These are phyloP conservation scores for Leersia perrieri DNA, from an alignment of 176 grass and related monocot genomes.

Conservation along the genomic window DNA sequence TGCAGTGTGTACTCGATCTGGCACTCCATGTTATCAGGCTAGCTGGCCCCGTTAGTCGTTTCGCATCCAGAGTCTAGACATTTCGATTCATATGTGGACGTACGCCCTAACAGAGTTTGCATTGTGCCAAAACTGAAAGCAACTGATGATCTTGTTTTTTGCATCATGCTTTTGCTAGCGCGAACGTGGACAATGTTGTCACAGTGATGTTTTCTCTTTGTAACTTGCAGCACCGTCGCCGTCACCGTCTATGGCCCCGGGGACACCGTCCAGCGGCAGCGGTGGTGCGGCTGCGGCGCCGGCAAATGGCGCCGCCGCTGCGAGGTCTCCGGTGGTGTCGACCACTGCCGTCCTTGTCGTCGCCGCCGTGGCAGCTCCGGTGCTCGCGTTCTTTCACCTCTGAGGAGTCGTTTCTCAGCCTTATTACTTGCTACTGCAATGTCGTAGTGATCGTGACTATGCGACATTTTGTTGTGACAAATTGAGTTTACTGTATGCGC, in stretches of 20 bases:
- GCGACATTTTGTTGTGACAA: background rate
- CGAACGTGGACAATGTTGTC: background rate
- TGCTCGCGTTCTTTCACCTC: conserved; percentile 28
- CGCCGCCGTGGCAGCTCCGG: background rate
- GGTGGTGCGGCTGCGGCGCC: background rate
- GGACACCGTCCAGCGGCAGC: conserved; percentile 16
- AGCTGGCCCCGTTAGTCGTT: no score
- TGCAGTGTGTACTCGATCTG: background rate
- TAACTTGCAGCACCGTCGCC: conserved; percentile 25
- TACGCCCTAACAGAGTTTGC: background rate
- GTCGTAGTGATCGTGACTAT: background rate
- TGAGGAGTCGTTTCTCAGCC: background rate
- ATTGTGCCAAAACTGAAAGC: background rate
- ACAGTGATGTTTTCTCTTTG: background rate
- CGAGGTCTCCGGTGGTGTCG: background rate
- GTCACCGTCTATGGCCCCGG: background rate
- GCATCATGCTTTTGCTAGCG: background rate
- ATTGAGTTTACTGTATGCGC: background rate
- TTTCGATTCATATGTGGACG: background rate
- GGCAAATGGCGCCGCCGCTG: background rate
- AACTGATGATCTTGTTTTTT: background rate
- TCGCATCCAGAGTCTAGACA: background rate
- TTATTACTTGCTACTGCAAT: background rate
- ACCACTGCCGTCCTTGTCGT: background rate
- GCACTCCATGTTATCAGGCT: background rate